Evolutionary conservation across 345 rosid genomes (phyloP), one percentile per base, ranked within the genome.

Genomic region (Syzygium oleosum): DNA sequence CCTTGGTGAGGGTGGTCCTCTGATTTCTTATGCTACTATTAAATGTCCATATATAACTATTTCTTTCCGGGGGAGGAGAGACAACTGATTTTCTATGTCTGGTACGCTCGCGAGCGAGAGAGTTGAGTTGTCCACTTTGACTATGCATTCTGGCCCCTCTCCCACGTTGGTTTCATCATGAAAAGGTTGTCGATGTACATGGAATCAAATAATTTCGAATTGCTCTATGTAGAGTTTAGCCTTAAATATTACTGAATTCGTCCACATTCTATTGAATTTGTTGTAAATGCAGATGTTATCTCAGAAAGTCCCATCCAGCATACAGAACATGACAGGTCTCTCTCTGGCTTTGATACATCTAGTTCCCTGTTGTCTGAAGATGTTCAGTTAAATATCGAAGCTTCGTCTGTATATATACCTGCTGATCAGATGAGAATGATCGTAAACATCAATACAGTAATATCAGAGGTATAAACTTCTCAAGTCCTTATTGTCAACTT

Each of bases 361-460:
- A 88, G 86, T 89, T 88, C 90, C 78, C 54, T 88, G 46, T 85
- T 90, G 88, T 89, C 93, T 90, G 95, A 91, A 89, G 89, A 79
- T 89, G 95, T 89, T 68, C 92, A 90, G 84, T 86, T 88, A 85
- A 88, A 87, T 88, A 89, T 92, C 68, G 98, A 94, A 90, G 93
- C 87, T 86, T 92, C 92, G 85, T 93, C 98, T 89, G 87, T 89
- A 79, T 92, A 90, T 88, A 91, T 98, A 91, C 99, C 98, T 88
- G 90, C 93, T 68, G 99, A 98, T 91, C 99, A 98, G 88, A 90
- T 91, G 93, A 94, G 95, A 89, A 87, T 92, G 90, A 94, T 97
- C 85, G 92, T 94, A 85, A 98, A 94, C 90, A 98, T 98, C 63
- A 92, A 93, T 87, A 89, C 91, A 17, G 89, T 94, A 84, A 91